Evolutionary conservation across 148 eudicot genomes (phyloP), one percentile per base, ranked within the genome.

Genomic region (Nepenthes gracilis): DNA sequence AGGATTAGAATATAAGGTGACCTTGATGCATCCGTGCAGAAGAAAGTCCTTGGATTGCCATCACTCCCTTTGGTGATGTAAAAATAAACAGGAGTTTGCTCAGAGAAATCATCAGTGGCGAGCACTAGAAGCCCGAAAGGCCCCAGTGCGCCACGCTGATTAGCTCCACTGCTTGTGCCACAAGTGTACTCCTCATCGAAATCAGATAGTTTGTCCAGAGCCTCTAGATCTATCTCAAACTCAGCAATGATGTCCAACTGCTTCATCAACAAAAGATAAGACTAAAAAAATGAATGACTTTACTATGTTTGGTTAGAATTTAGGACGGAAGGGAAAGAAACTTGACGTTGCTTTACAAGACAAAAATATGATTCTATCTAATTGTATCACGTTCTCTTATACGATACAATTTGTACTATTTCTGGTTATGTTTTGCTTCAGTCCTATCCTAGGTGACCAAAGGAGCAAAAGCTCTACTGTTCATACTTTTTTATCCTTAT

Each of bases 221-320:
- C 74, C 14, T 59, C 78, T 38, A 60, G 37, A 51, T 83, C 84
- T 2, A 86, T 50, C 57, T 65, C 74, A 45, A 86, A 83, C 68
- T 86, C 89, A 0, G 89, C 94, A 6, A 66, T 33, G 45, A 83
- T 81, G 60, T 86, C 94, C 58, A 86, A 63, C 88, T 85, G 80
- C 45, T 14, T 36, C 9, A 52, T 68, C 11, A 55, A 35, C 51
- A 57, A 8, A 12, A 47, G 1, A 49, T 47, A 15, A 43, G 6
- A 40, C 45, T 40, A 8, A 23, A 0, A 23, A 23, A 23, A 23
- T 23, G 23, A 23, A 23, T 0, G 23, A 23, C 0, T 23, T 0
- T 23, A 23, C 23, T 23, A 23, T 23, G 23, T 23, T 23, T 23
- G 23, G 23, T 0, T 23, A 23, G 23, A 23, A 23, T 23, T 23